A percentile compares a stretch with the other conserved stretches of the same genome.
Conservation (phyloP, 345 rosid genomes). For the Microthlaspi erraticum region DNA sequence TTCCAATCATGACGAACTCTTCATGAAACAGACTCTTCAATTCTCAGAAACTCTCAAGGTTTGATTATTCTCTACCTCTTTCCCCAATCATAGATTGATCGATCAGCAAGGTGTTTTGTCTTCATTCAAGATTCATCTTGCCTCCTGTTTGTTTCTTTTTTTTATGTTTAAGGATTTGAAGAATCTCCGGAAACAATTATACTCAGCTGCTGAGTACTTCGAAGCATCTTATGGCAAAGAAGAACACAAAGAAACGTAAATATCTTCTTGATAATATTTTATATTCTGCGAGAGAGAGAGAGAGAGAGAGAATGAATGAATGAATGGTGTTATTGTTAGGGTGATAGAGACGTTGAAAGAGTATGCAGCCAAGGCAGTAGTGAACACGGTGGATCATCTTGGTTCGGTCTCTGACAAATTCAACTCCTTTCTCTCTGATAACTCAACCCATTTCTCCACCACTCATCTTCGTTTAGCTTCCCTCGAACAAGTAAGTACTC, state of each 20-base stretch:
- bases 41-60: conserved; percentile 81
- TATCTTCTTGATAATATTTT: conserved; percentile 11
- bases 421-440: conserved; percentile 55
- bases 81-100: neutral
- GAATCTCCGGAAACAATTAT: conserved; percentile 71
- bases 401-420: conserved; percentile 83
- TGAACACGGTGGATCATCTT: conserved; percentile 84
- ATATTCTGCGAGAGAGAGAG: neutral
- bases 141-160: conserved; percentile 14
- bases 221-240: conserved; percentile 66
- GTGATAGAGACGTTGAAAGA: conserved; percentile 72
- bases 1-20: conserved; percentile 68
- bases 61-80: conserved; percentile 6
- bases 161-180: conserved; percentile 65
- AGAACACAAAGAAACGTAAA: conserved; percentile 72
- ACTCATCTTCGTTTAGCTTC: conserved; percentile 60
- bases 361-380: conserved; percentile 71
- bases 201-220: conserved; percentile 86
- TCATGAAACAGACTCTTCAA: conserved; percentile 68
- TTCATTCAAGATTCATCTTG: conserved; percentile 22
- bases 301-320: conserved; percentile 13
- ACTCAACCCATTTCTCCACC: conserved; percentile 53
- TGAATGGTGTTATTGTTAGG: conserved; percentile 45
- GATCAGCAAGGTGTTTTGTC: neutral
- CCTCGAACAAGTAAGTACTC: conserved; percentile 77